Conservation (phyloP, 78 protist species). For the Diacronema lutheri region DNA sequence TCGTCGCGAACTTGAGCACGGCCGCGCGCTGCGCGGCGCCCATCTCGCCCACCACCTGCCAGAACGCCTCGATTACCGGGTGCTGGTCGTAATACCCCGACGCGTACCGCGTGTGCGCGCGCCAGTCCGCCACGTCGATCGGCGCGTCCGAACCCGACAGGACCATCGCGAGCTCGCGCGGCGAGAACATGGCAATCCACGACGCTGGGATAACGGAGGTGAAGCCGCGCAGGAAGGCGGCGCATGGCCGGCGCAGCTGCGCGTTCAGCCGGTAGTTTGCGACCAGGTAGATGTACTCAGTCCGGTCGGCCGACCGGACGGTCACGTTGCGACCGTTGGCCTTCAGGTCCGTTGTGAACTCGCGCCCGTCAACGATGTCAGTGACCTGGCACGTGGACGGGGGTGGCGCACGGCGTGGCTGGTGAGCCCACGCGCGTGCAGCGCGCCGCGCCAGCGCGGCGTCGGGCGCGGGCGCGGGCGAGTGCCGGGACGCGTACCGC, state of each 20-base stretch:
- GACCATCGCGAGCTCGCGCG: neutral
- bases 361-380: too few species aligned
- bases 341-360: neutral
- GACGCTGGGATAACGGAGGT: conserved; percentile 11
- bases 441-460: conserved; percentile 8
- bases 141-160: neutral
- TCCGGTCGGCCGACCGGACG: neutral
- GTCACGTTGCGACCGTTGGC: neutral
- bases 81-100: neutral
- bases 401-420: neutral
- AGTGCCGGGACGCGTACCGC: neutral
- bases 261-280: neutral
- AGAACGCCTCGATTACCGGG: neutral
- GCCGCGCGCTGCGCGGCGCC: neutral
- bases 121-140: conserved; percentile 35
- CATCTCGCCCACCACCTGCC: neutral
- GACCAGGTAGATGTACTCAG: neutral
- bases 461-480: neutral
- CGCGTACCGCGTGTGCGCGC: conserved; percentile 23
- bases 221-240: conserved; percentile 40
- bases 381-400: neutral
- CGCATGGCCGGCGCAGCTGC: conserved; percentile 14
- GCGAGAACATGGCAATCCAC: conserved; percentile 16
- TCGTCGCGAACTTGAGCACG: conserved; percentile 24
- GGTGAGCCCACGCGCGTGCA: neutral